Evolutionary conservation across 257 asterid genomes (phyloP).

Genomic region (Petrea volubilis): DNA sequence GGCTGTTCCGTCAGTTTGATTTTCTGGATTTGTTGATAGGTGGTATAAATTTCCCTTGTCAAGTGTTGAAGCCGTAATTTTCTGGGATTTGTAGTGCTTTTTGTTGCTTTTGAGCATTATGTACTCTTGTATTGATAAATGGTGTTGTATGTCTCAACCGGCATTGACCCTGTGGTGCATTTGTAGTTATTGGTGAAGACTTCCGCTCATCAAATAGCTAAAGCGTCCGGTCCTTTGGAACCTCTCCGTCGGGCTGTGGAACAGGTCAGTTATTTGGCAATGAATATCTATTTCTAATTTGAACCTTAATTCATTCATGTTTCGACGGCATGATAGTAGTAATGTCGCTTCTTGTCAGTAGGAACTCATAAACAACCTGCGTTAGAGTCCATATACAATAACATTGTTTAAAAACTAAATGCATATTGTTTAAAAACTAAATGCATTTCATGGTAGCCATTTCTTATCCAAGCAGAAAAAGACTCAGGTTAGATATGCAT

Average conservation of each 20-base stretch:
- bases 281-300: not conserved
- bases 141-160: slow-evolving; percentile 1
- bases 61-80: slow-evolving; percentile 10
- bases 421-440: not conserved
- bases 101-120: not conserved
- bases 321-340: not conserved
- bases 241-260: slow-evolving; percentile 72
- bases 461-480: not conserved
- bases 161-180: slow-evolving; percentile 17
- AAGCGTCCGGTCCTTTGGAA: slow-evolving; percentile 77
- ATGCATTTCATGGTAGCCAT: slow-evolving; percentile 3
- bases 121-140: slow-evolving; percentile 11
- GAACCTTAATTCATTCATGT: not conserved
- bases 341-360: not conserved
- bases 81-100: slow-evolving; percentile 9
- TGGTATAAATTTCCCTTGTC: not conserved
- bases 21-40: not conserved
- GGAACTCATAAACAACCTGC: not conserved
- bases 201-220: slow-evolving; percentile 73
- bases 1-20: not conserved
- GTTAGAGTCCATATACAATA: not conserved
- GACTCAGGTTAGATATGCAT: slow-evolving; percentile 12
- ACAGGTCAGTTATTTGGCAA: slow-evolving; percentile 60
- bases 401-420: not conserved
- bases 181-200: slow-evolving; percentile 81